Percentiles rank a stretch among this genome's conserved stretches.
Evolutionary conservation across 2,329 filamentous ascomycete species (phyloP).

Genomic region (Mariannaea elegans): DNA sequence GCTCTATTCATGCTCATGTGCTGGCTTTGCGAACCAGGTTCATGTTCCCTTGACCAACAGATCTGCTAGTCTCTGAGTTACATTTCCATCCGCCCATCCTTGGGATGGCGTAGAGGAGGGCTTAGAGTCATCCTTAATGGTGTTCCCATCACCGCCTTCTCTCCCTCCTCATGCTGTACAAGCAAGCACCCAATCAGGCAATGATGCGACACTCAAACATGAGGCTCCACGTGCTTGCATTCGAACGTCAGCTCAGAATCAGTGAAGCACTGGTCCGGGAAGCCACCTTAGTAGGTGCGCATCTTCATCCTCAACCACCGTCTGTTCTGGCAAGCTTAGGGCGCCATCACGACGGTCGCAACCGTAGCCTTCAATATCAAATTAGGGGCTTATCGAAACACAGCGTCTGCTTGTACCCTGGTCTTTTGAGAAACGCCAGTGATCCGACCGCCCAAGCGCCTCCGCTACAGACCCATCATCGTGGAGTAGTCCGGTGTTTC

Average conservation of each 20-base stretch:
- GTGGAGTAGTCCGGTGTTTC: slow-evolving; percentile 30
- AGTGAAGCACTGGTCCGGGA: neutral
- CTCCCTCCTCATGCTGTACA: neutral
- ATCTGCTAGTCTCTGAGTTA: neutral
- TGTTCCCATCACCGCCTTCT: neutral
- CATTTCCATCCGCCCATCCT: slow-evolving; percentile 21
- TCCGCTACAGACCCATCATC: slow-evolving; percentile 14
- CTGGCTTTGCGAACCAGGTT: slow-evolving; percentile 13
- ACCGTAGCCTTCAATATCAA: slow-evolving; percentile 24
- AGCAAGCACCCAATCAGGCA: neutral
- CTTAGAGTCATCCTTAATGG: neutral
- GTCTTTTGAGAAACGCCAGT: slow-evolving; percentile 9
- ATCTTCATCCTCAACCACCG: slow-evolving; percentile 8
- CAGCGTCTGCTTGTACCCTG: slow-evolving; percentile 24
- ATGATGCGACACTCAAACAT: neutral
- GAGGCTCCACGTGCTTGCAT: neutral
- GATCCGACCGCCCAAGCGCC: slow-evolving; percentile 27
- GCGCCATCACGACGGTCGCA: neutral
- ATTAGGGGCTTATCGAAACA: slow-evolving; percentile 24
- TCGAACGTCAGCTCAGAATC: slow-evolving; percentile 8
- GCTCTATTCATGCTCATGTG: slow-evolving; percentile 5
- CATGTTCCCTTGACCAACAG: neutral
- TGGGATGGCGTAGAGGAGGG: slow-evolving; percentile 10
- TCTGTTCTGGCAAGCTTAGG: neutral
- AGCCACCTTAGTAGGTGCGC: neutral